Conservation (phyloP, 1,139 yeast species). For the Protomyces arabidopsidicola region DNA sequence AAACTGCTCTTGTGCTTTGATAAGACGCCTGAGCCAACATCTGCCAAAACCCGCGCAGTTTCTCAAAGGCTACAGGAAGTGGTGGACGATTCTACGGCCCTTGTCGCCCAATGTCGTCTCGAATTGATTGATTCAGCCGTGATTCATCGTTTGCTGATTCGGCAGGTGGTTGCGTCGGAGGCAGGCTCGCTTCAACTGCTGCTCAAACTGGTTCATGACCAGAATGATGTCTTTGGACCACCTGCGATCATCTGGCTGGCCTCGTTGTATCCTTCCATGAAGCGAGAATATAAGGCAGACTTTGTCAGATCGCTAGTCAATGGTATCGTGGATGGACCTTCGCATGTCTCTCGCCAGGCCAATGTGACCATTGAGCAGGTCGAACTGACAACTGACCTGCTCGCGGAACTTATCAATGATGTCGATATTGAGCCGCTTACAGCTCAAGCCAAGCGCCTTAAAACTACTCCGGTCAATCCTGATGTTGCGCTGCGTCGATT, state of each 20-base stretch:
- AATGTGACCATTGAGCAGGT: conserved; percentile 52
- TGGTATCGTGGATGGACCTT: conserved; percentile 44
- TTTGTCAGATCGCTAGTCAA: conserved; percentile 62
- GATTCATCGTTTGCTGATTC: conserved; percentile 37
- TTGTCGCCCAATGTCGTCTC: conserved; percentile 1
- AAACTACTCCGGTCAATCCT: conserved; percentile 42
- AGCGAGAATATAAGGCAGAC: conserved; percentile 54
- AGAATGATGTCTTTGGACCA: conserved; percentile 51
- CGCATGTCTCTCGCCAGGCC: conserved; percentile 49
- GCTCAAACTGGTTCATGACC: conserved; percentile 47
- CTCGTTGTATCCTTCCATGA: conserved; percentile 52
- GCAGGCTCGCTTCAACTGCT: conserved; percentile 50
- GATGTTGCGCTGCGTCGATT: conserved; percentile 52
- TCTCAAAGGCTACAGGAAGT: conserved; percentile 42
- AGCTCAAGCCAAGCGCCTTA: conserved; percentile 17
- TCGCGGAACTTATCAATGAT: conserved; percentile 50
- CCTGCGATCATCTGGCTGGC: conserved; percentile 52
- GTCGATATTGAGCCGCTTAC: conserved; percentile 41
- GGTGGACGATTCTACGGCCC: conserved; percentile 43
- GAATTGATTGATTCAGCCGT: conserved; percentile 45
- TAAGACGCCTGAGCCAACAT: conserved; percentile 37
- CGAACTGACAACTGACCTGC: conserved; percentile 46
- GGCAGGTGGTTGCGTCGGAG: conserved; percentile 52
- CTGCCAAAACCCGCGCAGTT: conserved; percentile 30
- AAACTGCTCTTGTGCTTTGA: conserved; percentile 30